phyloP scores from a whole-genome alignment of 345 rosid species.

The Firmiana major region DNA sequence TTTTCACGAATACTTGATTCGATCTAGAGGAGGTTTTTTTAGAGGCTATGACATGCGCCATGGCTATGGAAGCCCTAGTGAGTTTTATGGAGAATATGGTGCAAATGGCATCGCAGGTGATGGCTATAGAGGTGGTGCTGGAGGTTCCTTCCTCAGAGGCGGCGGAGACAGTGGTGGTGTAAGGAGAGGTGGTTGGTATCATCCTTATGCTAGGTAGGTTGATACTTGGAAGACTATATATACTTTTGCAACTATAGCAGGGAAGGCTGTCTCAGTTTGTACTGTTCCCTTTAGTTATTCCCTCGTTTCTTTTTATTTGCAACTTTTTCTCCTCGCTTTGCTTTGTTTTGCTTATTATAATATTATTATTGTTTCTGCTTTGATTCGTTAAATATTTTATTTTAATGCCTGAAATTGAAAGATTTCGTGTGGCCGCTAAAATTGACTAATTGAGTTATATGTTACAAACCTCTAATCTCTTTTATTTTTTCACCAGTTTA shows the following conservation, averaged over 20 bases:
- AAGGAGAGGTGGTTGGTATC: slow-evolving; percentile 58
- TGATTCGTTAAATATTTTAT: background rate
- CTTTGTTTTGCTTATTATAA: too few relatives aligned
- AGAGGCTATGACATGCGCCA: slow-evolving; percentile 57
- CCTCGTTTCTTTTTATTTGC: too few relatives aligned
- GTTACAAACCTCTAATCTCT: too few relatives aligned
- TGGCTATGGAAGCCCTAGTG: slow-evolving; percentile 53
- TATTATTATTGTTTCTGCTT: too few relatives aligned
- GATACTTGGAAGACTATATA: background rate
- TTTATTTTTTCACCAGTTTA: too few relatives aligned
- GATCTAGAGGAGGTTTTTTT: slow-evolving; percentile 59
- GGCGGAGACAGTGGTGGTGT: slow-evolving; percentile 42
- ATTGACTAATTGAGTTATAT: too few relatives aligned
- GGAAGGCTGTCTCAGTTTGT: too few relatives aligned
- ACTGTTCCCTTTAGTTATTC: too few relatives aligned
- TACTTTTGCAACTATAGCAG: too few relatives aligned
- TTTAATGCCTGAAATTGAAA: background rate
- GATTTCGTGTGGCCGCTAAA: too few relatives aligned
- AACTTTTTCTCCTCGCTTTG: too few relatives aligned
- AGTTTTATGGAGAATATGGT: slow-evolving; percentile 52
- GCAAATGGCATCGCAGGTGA: slow-evolving; percentile 35
- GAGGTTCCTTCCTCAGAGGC: slow-evolving; percentile 29
- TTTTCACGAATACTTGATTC: slow-evolving; percentile 60
- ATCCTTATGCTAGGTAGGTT: slow-evolving; percentile 69
- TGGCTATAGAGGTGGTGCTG: slow-evolving; percentile 41